A percentile compares a stretch with the other conserved stretches of the same genome.
Evolutionary conservation across 192 early-diverging fungal genomes (phyloP).

Genomic region (Coemansia sp.): DNA sequence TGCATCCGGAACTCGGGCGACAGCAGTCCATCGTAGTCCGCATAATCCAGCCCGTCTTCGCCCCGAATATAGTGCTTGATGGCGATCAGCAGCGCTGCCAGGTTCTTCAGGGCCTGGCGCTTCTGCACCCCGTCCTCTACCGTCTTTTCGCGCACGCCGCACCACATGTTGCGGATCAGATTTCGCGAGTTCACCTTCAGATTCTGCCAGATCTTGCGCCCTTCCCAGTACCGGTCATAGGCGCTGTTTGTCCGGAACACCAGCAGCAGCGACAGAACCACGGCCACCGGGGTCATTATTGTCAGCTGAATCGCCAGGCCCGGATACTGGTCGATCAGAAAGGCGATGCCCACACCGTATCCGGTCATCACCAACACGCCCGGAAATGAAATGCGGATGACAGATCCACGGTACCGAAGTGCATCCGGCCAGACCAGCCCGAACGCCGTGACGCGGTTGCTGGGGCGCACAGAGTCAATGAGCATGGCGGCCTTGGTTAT

Average conservation of each 20-base stretch:
- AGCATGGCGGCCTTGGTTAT: slow-evolving; percentile 26
- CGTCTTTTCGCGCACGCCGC: slow-evolving; percentile 52
- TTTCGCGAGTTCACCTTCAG: slow-evolving; percentile 65
- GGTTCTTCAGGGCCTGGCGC: slow-evolving; percentile 69
- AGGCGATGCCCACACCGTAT: slow-evolving; percentile 46
- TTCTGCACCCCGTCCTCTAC: slow-evolving; percentile 47
- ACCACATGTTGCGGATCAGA: slow-evolving; percentile 73
- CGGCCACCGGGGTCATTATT: slow-evolving; percentile 46
- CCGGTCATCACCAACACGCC: slow-evolving; percentile 33
- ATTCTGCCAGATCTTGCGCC: slow-evolving; percentile 73
- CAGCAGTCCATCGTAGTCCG: slow-evolving; percentile 62
- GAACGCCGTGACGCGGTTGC: slow-evolving; percentile 27
- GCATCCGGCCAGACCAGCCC: slow-evolving; percentile 35
- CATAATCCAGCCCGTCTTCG: slow-evolving; percentile 60
- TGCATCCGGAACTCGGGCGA: slow-evolving; percentile 41
- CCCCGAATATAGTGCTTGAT: slow-evolving; percentile 81
- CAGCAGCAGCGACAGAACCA: slow-evolving; percentile 51
- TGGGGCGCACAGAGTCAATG: slow-evolving; percentile 23
- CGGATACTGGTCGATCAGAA: slow-evolving; percentile 26
- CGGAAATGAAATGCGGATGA: slow-evolving; percentile 39
- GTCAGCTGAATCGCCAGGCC: slow-evolving; percentile 26
- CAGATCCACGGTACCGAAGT: slow-evolving; percentile 43
- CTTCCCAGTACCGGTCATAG: slow-evolving; percentile 84
- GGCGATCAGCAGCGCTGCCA: slow-evolving; percentile 71
- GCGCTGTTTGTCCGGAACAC: slow-evolving; percentile 56